A percentile compares a stretch with the other conserved stretches of the same genome.
These are phyloP conservation scores for Mallotus japonicus DNA, from an alignment of 441 rosid genomes.

Conservation along the genomic window DNA sequence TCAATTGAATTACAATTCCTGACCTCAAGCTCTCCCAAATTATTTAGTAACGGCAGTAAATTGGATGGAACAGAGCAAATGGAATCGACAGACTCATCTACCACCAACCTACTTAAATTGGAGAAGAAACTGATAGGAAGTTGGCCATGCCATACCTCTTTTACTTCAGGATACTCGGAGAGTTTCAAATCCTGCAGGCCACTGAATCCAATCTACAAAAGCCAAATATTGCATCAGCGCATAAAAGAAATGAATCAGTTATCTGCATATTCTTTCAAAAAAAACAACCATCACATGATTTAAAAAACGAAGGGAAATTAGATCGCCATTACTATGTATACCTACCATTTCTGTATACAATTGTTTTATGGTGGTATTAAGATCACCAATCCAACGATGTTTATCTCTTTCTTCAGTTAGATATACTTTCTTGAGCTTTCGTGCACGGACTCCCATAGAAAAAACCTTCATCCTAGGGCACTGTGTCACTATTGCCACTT, in stretches of 20 bases:
- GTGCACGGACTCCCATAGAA: constrained; percentile 1
- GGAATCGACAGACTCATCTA: constrained; percentile 6
- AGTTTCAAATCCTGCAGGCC: not conserved
- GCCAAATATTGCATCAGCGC: not conserved
- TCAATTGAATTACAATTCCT: not conserved
- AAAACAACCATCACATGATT: too few relatives aligned
- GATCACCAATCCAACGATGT: not conserved
- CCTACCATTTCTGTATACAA: not conserved
- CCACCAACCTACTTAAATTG: not conserved
- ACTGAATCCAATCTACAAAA: constrained; percentile 14
- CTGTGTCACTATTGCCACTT: not conserved
- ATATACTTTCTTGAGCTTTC: not conserved
- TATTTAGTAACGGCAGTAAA: not conserved
- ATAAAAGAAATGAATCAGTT: too few relatives aligned
- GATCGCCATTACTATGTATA: too few relatives aligned
- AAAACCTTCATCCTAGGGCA: constrained; percentile 33
- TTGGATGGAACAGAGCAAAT: constrained; percentile 8
- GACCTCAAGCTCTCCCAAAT: constrained; percentile 8
- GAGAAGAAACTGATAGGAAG: constrained; percentile 2
- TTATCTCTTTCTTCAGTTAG: not conserved
- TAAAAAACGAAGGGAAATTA: too few relatives aligned
- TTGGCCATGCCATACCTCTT: constrained; percentile 14
- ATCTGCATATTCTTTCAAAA: too few relatives aligned
- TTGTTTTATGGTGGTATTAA: constrained; percentile 5
- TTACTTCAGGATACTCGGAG: constrained; percentile 12